A percentile compares a stretch with the other conserved stretches of the same genome.
These are phyloP conservation scores for Citrus australasica DNA, from an alignment of 345 rosid species.

Conservation along the genomic window DNA sequence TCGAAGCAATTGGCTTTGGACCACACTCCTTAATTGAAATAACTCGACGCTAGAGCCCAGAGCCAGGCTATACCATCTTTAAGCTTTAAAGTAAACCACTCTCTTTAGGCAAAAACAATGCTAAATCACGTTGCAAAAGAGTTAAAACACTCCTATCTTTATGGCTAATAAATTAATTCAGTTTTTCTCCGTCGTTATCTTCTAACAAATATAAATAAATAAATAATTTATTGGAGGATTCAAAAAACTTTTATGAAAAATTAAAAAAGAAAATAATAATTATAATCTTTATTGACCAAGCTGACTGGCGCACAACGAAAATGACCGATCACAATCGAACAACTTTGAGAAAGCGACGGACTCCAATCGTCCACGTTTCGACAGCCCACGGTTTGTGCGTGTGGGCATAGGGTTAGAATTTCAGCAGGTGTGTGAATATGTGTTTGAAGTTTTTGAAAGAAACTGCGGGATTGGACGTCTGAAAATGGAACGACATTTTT, in stretches of 20 bases:
- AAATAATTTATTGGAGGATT: neutral
- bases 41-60: neutral
- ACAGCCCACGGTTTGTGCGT: neutral
- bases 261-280: too few species aligned
- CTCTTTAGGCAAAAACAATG: too few species aligned
- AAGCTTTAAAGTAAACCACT: neutral
- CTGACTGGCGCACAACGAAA: neutral
- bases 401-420: neutral
- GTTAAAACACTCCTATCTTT: too few species aligned
- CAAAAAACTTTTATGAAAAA: too few species aligned
- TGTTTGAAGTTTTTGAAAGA: too few species aligned
- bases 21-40: neutral
- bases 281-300: too few species aligned
- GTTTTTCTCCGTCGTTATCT: too few species aligned
- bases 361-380: conserved; percentile 16
- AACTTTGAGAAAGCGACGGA: neutral
- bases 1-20: neutral
- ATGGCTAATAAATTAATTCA: too few species aligned
- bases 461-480: neutral
- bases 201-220: too few species aligned
- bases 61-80: neutral
- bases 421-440: conserved; percentile 2
- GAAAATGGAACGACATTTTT: neutral
- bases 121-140: too few species aligned
- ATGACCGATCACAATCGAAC: neutral